A percentile compares a stretch with the other conserved stretches of the same genome.
These are phyloP conservation scores for Aphanocladium album DNA, from an alignment of 2,329 filamentous ascomycete genomes.

Conservation along the genomic window DNA sequence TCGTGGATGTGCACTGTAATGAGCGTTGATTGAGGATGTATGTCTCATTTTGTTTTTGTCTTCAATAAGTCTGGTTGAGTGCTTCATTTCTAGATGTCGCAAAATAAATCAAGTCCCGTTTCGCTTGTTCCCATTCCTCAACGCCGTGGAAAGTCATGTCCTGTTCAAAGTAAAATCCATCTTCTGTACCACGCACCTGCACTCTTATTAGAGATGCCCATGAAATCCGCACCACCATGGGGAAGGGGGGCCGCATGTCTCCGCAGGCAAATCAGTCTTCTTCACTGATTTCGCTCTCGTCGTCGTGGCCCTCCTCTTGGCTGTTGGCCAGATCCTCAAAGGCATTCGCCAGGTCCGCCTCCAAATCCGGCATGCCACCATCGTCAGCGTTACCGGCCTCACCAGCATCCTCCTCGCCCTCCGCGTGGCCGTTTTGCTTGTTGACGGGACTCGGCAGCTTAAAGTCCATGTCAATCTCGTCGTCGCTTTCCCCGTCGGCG, in stretches of 20 bases:
- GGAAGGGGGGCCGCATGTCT: background rate
- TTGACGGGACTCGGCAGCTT: slow-evolving; percentile 51
- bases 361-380: slow-evolving; percentile 26
- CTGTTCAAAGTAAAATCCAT: background rate
- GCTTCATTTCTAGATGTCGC: background rate
- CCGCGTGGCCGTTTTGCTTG: slow-evolving; percentile 19
- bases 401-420: slow-evolving; percentile 28
- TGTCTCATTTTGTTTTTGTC: background rate
- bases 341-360: slow-evolving; percentile 41
- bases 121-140: background rate
- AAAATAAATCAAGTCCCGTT: background rate
- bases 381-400: slow-evolving; percentile 23
- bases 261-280: slow-evolving; percentile 44
- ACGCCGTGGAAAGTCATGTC: background rate
- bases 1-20: slow-evolving; percentile 7
- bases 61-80: background rate
- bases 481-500: slow-evolving; percentile 42
- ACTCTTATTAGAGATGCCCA: background rate
- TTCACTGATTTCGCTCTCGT: slow-evolving; percentile 63
- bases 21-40: background rate
- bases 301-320: slow-evolving; percentile 46
- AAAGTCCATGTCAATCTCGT: slow-evolving; percentile 45
- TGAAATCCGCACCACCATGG: background rate
- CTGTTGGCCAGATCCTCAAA: slow-evolving; percentile 50
- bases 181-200: background rate